Percentiles rank a stretch among this genome's conserved stretches.
Conservation (phyloP, 2,329 filamentous ascomycete genomes). For the Fusarium napiforme region DNA sequence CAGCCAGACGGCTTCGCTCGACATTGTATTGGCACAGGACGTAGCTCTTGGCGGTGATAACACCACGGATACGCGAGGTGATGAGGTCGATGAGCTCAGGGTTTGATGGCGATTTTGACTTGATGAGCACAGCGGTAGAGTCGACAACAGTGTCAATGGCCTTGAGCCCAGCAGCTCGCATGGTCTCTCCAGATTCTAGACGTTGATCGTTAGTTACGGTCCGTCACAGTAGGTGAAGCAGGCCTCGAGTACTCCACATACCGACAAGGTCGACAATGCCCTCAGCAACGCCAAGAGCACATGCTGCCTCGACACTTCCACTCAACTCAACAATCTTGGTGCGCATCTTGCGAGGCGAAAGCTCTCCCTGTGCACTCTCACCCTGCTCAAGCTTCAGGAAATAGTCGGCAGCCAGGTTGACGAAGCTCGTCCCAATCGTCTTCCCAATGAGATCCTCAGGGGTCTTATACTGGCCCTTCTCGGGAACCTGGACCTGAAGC, state of each 20-base stretch:
- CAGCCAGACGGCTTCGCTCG: constrained; percentile 72
- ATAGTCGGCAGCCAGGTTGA: constrained; percentile 82
- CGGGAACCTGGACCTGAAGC: constrained; percentile 95
- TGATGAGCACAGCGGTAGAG: constrained; percentile 89
- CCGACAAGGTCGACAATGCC: constrained; percentile 97
- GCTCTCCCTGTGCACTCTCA: constrained; percentile 52
- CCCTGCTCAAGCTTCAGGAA: constrained; percentile 80
- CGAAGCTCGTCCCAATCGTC: constrained; percentile 96
- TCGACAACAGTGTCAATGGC: constrained; percentile 94
- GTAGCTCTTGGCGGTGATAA: constrained; percentile 94
- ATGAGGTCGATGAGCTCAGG: constrained; percentile 85
- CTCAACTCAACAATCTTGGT: constrained; percentile 95
- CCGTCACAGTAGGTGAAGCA: neutral
- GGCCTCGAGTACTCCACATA: constrained; percentile 61
- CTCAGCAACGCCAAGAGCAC: constrained; percentile 93
- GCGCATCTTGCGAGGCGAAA: constrained; percentile 65
- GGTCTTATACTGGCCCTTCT: constrained; percentile 77
- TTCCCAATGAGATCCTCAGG: constrained; percentile 86
- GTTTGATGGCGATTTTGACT: constrained; percentile 85
- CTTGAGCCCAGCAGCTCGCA: constrained; percentile 93
- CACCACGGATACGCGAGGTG: constrained; percentile 85
- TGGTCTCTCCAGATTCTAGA: constrained; percentile 95
- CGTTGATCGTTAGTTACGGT: constrained; percentile 22
- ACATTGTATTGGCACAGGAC: constrained; percentile 98
- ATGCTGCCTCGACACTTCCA: constrained; percentile 96